Evolutionary conservation across 2,329 filamentous ascomycete species (phyloP).

Genomic region (Aspergillus quadricinctus): DNA sequence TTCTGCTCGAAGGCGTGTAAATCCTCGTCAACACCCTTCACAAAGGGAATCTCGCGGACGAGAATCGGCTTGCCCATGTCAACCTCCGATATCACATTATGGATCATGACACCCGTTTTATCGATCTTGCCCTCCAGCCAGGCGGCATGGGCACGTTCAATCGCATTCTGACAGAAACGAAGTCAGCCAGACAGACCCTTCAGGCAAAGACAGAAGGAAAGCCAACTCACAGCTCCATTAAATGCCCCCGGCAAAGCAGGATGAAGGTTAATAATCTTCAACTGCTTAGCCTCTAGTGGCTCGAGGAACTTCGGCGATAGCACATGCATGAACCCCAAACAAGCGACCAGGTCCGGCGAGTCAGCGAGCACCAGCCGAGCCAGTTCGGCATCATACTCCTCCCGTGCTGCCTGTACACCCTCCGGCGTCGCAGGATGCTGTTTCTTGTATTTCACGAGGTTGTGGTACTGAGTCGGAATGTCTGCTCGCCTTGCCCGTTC

Average conservation of each 20-base stretch:
- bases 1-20: conserved; percentile 64
- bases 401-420: conserved; percentile 51
- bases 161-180: conserved; percentile 51
- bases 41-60: conserved; percentile 62
- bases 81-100: conserved; percentile 76
- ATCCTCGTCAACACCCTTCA: conserved; percentile 57
- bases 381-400: conserved; percentile 70
- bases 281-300: conserved; percentile 57
- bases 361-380: conserved; percentile 63
- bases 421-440: conserved; percentile 55
- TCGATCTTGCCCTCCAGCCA: conserved; percentile 64
- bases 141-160: conserved; percentile 71
- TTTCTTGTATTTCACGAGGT: conserved; percentile 72
- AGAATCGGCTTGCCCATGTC: conserved; percentile 74
- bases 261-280: conserved; percentile 78
- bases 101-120: conserved; percentile 79
- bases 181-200: background rate
- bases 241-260: conserved; percentile 70
- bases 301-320: conserved; percentile 65
- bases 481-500: conserved; percentile 54
- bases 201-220: background rate
- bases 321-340: conserved; percentile 86
- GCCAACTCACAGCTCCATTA: conserved; percentile 57
- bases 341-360: conserved; percentile 69
- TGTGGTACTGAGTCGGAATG: conserved; percentile 77